phyloP scores from a whole-genome alignment of 129 eudicot genomes.

The Solidago caesia region DNA sequence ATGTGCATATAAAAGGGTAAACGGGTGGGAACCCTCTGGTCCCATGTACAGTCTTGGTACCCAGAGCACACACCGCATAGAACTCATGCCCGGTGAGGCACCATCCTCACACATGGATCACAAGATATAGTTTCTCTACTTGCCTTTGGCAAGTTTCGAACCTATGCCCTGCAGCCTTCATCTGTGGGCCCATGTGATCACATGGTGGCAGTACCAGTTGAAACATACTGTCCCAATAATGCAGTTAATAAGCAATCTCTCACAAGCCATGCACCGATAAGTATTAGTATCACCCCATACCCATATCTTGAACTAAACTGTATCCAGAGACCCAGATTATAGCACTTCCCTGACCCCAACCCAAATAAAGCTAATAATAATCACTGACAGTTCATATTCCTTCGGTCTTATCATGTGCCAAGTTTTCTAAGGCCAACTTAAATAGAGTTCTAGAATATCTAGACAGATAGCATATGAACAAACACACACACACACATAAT shows the following conservation, averaged over 20 bases:
- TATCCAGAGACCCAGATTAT: background rate
- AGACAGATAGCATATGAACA: background rate
- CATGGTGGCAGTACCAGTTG: no score
- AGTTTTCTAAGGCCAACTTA: background rate
- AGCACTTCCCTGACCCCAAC: conserved; percentile 4
- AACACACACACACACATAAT: background rate
- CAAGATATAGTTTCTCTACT: no score
- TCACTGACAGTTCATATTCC: background rate
- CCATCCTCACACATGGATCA: no score
- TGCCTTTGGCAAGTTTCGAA: no score
- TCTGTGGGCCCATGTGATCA: no score
- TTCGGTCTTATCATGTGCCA: conserved; percentile 1
- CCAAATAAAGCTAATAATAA: background rate
- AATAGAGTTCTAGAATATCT: background rate
- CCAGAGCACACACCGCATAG: no score
- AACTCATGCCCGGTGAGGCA: no score
- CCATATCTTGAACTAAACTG: background rate
- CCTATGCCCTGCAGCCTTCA: no score
- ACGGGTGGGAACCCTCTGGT: no score
- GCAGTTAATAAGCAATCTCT: background rate
- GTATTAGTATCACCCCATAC: conserved; percentile 5
- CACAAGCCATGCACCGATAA: background rate
- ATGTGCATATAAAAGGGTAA: background rate
- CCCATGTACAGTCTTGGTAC: no score
- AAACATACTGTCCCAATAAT: no score